A percentile compares a stretch with the other conserved stretches of the same genome.
Evolutionary conservation across 129 eudicot genomes (phyloP).

Genomic region (Dittrichia graveolens): DNA sequence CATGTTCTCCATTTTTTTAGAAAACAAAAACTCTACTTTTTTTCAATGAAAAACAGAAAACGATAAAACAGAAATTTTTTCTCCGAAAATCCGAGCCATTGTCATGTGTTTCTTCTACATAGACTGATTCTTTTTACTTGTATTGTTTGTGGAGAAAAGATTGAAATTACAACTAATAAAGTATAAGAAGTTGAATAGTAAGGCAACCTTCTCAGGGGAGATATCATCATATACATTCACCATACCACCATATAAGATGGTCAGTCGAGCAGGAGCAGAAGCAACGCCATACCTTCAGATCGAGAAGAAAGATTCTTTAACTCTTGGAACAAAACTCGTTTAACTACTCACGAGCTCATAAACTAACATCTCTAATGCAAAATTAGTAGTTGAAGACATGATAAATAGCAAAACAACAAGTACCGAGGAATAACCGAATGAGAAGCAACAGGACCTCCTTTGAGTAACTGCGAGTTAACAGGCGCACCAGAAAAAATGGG

Average conservation of each 20-base stretch:
- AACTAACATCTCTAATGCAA: not conserved
- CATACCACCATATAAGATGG: slow-evolving; percentile 73
- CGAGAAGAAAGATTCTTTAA: not conserved
- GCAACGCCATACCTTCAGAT: slow-evolving; percentile 41
- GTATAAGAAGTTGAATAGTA: not conserved
- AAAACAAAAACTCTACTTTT: no score
- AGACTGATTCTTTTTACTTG: not conserved
- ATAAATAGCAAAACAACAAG: slow-evolving; percentile 12
- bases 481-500: slow-evolving; percentile 42
- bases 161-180: not conserved
- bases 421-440: slow-evolving; percentile 38
- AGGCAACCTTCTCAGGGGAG: slow-evolving; percentile 71
- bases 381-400: not conserved
- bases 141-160: no score
- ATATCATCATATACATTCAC: slow-evolving; percentile 65
- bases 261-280: slow-evolving; percentile 56
- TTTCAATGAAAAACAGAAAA: no score
- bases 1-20: no score
- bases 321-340: not conserved
- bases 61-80: no score
- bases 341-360: no score
- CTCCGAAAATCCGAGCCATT: no score
- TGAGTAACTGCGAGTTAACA: slow-evolving; percentile 41
- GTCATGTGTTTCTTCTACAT: no score
- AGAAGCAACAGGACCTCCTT: slow-evolving; percentile 45